Evolutionary conservation across 2,329 filamentous ascomycete genomes (phyloP).

Genomic region (Botryotinia globosa): DNA sequence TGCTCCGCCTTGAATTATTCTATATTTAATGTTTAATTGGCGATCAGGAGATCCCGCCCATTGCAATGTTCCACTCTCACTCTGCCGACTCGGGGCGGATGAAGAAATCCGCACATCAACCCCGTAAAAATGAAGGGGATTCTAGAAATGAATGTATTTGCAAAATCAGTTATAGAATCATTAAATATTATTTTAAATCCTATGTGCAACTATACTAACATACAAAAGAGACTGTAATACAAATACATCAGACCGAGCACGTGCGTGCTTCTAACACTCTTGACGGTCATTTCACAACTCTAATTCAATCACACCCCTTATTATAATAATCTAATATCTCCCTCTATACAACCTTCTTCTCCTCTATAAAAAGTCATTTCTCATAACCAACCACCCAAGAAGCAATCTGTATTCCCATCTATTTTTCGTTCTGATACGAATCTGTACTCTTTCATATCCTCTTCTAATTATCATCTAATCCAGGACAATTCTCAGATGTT

Average conservation of each 20-base stretch:
- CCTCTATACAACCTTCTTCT: neutral
- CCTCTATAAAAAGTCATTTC: neutral
- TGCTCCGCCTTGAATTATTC: neutral
- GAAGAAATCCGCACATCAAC: neutral
- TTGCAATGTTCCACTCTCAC: neutral
- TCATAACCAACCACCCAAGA: neutral
- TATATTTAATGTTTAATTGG: neutral
- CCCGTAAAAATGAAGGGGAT: neutral
- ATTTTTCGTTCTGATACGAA: neutral
- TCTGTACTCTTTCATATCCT: neutral
- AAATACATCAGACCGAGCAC: neutral
- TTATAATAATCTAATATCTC: neutral
- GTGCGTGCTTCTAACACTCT: neutral
- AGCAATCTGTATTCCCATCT: neutral
- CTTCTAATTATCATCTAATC: constrained; percentile 44
- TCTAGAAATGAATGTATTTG: neutral
- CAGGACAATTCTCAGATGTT: constrained; percentile 53
- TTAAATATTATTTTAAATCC: neutral
- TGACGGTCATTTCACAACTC: neutral
- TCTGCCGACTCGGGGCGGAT: neutral
- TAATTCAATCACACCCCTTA: neutral
- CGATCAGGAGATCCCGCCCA: neutral
- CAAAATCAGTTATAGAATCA: neutral
- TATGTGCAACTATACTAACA: neutral
- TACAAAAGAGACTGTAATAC: neutral